Evolutionary conservation across 2,329 filamentous ascomycete species (phyloP).

Genomic region (Fusarium sororula): DNA sequence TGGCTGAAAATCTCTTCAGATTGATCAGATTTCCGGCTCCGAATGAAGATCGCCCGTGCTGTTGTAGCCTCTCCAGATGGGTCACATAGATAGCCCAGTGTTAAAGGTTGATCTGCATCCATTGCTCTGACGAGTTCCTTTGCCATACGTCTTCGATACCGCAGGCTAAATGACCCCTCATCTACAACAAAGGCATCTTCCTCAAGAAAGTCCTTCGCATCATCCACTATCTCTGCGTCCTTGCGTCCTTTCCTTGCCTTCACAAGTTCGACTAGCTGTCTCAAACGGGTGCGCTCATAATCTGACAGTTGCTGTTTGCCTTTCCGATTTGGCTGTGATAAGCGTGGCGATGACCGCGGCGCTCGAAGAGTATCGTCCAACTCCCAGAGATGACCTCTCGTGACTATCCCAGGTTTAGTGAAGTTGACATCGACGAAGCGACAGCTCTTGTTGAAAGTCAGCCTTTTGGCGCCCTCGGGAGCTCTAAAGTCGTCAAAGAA

Average conservation of each 20-base stretch:
- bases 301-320: constrained; percentile 15
- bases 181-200: constrained; percentile 11
- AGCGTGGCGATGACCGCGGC: constrained; percentile 1
- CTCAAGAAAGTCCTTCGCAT: constrained; percentile 11
- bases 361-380: constrained; percentile 28
- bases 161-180: constrained; percentile 16
- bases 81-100: constrained; percentile 28
- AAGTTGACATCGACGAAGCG: constrained; percentile 34
- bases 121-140: constrained; percentile 33
- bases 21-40: background rate
- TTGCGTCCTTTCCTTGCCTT: background rate
- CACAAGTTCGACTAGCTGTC: constrained; percentile 21
- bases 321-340: constrained; percentile 15
- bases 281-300: constrained; percentile 20
- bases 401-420: constrained; percentile 22
- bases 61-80: background rate
- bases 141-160: constrained; percentile 31
- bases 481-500: constrained; percentile 36
- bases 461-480: constrained; percentile 4
- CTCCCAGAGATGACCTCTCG: constrained; percentile 42
- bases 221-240: background rate
- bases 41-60: constrained; percentile 25
- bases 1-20: background rate
- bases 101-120: constrained; percentile 11
- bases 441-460: constrained; percentile 43